A percentile compares a stretch with the other conserved stretches of the same genome.
Evolutionary conservation across 1,139 yeast species (phyloP).

Genomic region (Protomyces macrosporus): DNA sequence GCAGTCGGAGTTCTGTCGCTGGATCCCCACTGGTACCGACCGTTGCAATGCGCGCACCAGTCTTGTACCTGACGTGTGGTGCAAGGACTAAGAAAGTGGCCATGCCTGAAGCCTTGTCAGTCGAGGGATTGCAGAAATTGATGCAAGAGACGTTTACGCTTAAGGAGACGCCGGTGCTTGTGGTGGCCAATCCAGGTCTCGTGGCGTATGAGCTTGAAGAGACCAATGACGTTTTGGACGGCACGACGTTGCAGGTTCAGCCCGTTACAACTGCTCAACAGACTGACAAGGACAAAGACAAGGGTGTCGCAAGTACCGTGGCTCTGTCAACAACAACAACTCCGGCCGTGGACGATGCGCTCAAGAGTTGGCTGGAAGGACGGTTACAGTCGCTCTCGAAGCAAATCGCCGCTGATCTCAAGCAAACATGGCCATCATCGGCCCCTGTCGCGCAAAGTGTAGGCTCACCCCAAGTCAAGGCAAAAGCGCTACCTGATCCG

Average conservation of each 20-base stretch:
- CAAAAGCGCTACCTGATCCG: background rate
- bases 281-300: no score
- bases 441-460: background rate
- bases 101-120: background rate
- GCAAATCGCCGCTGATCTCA: background rate
- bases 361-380: background rate
- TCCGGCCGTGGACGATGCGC: background rate
- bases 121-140: background rate
- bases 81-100: constrained; percentile 36
- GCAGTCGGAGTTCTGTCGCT: no score
- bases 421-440: background rate
- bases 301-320: no score
- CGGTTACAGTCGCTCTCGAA: background rate
- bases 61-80: no score
- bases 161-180: constrained; percentile 51
- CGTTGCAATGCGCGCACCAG: no score
- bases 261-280: background rate
- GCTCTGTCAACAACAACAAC: no score
- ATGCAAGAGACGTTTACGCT: constrained; percentile 47
- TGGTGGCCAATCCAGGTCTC: background rate
- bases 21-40: no score
- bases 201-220: constrained; percentile 70
- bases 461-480: background rate
- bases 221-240: background rate
- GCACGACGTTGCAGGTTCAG: background rate